Evolutionary conservation across 2,329 filamentous ascomycete genomes (phyloP), one percentile per base, ranked within the genome.

Genomic region (Fusarium annulatum): DNA sequence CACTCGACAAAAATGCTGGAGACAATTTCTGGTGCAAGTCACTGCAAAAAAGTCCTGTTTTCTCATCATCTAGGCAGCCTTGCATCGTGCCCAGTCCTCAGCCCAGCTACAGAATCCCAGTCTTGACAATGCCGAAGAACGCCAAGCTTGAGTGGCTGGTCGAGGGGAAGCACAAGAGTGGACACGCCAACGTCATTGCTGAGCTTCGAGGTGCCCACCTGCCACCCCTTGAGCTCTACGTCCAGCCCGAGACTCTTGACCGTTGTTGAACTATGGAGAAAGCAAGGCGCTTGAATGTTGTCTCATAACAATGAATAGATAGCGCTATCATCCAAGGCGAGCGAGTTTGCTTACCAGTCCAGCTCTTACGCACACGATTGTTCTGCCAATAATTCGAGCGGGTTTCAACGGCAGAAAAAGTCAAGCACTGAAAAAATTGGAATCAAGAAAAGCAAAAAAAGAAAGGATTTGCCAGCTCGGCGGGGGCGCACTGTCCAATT

Each of bases 111-210:
- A 36, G 33, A 52, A 19, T 52, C 49, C 21, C 49, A 69, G 41
- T 64, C 38, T 42, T 33, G 41, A 52, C 56, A 61, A 38, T 67
- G 65, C 70, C 61, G 70, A 71, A 65, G 28, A 52, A 59, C 33
- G 33, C 52, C 48, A 63, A 59, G 38, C 36, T 39, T 67, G 34
- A 59, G 52, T 52, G 46, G 69, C 52, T 64, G 57, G 48, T 34
- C 39, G 39, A 64, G 56, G 59, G 61, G 70, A 59, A 38, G 51
- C 23, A 21, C 15, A 21, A 53, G 23, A 53, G 69, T 72, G 70
- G 59, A 18, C 49, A 55, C 57, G 33, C 12, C 49, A 55, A 71
- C 70, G 71, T 73, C 71, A 73, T 73, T 63, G 43, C 53, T 48
- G 28, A 71, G 43, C 58, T 65, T 28, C 26, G 26, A 65, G 41